Base-by-base conservation (phyloP, 106 monocot genomes). In the Acorus gramineus region DNA sequence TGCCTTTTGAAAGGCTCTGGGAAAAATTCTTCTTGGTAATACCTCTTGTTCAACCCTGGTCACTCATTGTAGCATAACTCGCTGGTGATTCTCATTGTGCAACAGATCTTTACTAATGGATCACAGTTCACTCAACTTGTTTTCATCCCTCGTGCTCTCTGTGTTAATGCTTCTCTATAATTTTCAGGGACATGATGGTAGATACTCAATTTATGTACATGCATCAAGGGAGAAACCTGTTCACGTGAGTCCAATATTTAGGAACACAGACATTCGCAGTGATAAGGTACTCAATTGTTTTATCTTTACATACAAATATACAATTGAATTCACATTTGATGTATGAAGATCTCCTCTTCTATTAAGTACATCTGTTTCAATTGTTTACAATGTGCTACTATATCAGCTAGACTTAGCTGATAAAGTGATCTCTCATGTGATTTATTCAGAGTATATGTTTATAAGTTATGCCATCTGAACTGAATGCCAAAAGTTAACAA, bases 1-100 rank as follows among this genome's bases (percentile, higher is more conserved):
- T 95, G 76, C 84, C 95, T 55, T 90, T 95, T 66, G 95, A 95
- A 65, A 95, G 66, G 65, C 73, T 95, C 7, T 95, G 95, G 95
- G 90, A 95, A 76, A 82, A 78, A 52, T 87, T 87, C 71, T 90
- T 95, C 60, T 66, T 69, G 95, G 95, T 95, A 83, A 2, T 11
- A 7, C 50, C 13, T 47, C 52, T 43, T 62, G 4, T 44, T 44
- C 6, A 0, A 45, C 48, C 11, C 14, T 28, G 11, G n/a, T 11
- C 43, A 51, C 49, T 48, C 28, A 28, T 49, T 4, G 11, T 9
- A 44, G 44, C 8, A 10, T 50, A 14, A 54, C 14, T 5, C 8
- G 53, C 42, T 8, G 4, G 8, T 7, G 2, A 43, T 78, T 5
- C 28, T 0, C 28, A 28, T 28, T 28, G 28, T 28, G 28, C 28